phyloP scores from a whole-genome alignment of 176 grass and related monocot species.

The Aegilops speltoides region DNA sequence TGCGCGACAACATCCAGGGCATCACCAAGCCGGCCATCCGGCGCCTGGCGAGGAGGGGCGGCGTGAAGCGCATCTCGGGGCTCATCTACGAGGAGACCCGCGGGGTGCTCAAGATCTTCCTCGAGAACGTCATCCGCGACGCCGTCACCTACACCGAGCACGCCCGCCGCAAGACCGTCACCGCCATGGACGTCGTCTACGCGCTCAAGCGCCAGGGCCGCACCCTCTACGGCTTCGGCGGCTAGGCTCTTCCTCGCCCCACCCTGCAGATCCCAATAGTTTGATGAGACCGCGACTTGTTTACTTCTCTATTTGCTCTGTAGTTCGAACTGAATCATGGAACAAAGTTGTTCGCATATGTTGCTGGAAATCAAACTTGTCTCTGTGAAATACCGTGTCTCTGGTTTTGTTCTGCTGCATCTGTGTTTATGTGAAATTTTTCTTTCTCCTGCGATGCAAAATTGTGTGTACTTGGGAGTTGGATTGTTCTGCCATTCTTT shows the following conservation, averaged over 20 bases:
- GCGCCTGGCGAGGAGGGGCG: conserved; percentile 37
- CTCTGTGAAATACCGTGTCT: too few relatives aligned
- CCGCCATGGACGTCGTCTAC: conserved; percentile 88
- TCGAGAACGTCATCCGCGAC: conserved; percentile 91
- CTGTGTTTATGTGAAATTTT: too few relatives aligned
- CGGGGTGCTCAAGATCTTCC: conserved; percentile 92
- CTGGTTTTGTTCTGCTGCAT: too few relatives aligned
- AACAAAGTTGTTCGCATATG: too few relatives aligned
- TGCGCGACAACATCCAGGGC: conserved; percentile 54
- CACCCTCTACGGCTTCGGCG: conserved; percentile 80
- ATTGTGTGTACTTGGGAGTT: too few relatives aligned
- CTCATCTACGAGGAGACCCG: conserved; percentile 96
- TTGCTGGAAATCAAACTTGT: too few relatives aligned
- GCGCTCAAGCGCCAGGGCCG: conserved; percentile 89
- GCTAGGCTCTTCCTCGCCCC: neutral
- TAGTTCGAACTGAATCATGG: too few relatives aligned
- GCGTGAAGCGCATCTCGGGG: conserved; percentile 84
- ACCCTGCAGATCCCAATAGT: neutral
- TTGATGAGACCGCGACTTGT: too few relatives aligned
- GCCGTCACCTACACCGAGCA: conserved; percentile 90
- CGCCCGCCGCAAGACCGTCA: conserved; percentile 79
- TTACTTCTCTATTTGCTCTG: too few relatives aligned
- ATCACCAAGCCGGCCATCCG: conserved; percentile 61
- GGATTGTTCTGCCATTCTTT: too few relatives aligned
- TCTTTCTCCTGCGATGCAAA: too few relatives aligned